Percentiles rank a stretch among this genome's conserved stretches.
Evolutionary conservation across 805 yeast genomes (phyloP).

Genomic region (Myxozyma neotropica): DNA sequence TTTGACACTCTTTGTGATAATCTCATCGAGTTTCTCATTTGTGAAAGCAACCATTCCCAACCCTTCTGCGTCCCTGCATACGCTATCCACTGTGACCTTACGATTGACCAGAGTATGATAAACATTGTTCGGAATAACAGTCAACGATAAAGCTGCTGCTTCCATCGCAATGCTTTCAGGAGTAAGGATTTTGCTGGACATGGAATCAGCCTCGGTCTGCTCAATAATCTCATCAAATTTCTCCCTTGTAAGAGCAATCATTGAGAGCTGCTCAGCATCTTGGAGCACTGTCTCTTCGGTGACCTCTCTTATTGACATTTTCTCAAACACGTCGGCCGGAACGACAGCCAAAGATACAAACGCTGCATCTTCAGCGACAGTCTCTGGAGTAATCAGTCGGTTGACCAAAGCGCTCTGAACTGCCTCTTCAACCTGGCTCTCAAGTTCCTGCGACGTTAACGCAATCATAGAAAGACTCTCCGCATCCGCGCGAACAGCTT

Average conservation of each 20-base stretch:
- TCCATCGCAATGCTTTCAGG: slow-evolving; percentile 14
- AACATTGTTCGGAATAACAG: slow-evolving; percentile 12
- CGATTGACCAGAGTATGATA: slow-evolving; percentile 8
- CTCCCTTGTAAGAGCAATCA: slow-evolving; percentile 35
- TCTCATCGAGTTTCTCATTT: slow-evolving; percentile 31
- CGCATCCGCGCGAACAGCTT: slow-evolving; percentile 6
- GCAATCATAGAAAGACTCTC: slow-evolving; percentile 4
- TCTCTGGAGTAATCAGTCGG: slow-evolving; percentile 2
- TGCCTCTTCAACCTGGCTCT: slow-evolving; percentile 10
- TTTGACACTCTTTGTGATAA: slow-evolving; percentile 14
- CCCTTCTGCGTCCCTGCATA: slow-evolving; percentile 27
- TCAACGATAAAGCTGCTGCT: slow-evolving; percentile 13
- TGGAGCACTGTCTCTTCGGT: slow-evolving; percentile 8
- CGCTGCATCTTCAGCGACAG: slow-evolving; percentile 11
- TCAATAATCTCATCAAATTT: slow-evolving; percentile 32
- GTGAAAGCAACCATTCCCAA: slow-evolving; percentile 35
- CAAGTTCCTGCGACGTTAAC: slow-evolving; percentile 31
- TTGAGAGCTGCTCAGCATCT: slow-evolving; percentile 27
- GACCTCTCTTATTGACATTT: neutral
- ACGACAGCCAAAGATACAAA: slow-evolving; percentile 18
- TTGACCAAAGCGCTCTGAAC: neutral
- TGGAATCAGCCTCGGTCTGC: slow-evolving; percentile 10
- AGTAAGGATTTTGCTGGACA: slow-evolving; percentile 9
- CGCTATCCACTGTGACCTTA: slow-evolving; percentile 10
- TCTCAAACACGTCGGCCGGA: slow-evolving; percentile 12